Evolutionary conservation across 257 asterid genomes (phyloP).

Genomic region (Verbascum thapsus): DNA sequence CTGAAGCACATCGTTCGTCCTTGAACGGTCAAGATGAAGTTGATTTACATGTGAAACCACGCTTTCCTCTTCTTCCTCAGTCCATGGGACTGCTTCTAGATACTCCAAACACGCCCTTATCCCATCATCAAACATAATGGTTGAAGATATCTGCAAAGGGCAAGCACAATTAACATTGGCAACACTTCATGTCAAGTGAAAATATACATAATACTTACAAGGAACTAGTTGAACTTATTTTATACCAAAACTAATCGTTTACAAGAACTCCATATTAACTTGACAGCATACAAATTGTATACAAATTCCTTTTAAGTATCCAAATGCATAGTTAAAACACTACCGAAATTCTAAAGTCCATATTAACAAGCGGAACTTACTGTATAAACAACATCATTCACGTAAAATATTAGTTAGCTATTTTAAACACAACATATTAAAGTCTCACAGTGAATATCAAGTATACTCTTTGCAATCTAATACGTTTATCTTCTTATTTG

Average conservation of each 20-base stretch:
- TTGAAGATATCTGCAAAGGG: constrained; percentile 66
- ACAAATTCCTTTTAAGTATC: too few species aligned
- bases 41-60: constrained; percentile 58
- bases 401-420: background rate
- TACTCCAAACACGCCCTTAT: constrained; percentile 72
- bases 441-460: constrained; percentile 3
- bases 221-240: too few species aligned
- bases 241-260: too few species aligned
- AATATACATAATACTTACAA: too few species aligned
- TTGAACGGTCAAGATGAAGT: constrained; percentile 54
- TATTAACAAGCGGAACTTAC: background rate
- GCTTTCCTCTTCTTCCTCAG: constrained; percentile 74
- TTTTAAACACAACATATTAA: background rate
- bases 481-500: background rate
- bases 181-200: background rate
- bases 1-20: constrained; percentile 59
- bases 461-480: constrained; percentile 2
- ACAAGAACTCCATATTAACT: too few species aligned
- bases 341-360: too few species aligned
- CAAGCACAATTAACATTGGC: constrained; percentile 22
- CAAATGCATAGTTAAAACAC: too few species aligned
- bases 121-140: constrained; percentile 76
- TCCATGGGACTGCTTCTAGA: constrained; percentile 90
- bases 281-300: too few species aligned
- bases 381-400: background rate